Evolutionary conservation across 805 yeast species (phyloP), one percentile per base, ranked within the genome.

Genomic region (Komagataella pseudopastoris): DNA sequence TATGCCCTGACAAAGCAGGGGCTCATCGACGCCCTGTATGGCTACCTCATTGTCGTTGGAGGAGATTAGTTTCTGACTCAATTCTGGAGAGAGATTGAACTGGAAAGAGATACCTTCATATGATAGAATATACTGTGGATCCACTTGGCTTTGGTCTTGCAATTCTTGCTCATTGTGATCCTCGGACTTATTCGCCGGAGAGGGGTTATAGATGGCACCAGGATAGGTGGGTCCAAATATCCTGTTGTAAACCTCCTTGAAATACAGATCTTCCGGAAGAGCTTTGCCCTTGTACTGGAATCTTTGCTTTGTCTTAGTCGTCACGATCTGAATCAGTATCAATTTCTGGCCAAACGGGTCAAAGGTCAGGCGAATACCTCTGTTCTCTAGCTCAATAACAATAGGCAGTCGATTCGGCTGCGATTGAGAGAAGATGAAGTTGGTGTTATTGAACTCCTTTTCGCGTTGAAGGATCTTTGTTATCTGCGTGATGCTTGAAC

Each of bases 181-280:
- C 39, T 30, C 39, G 14, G n/a, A 30, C 5, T 30, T 30, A 6
- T 10, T 30, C 22, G 60, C 55, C 12, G 60, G 58, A 17, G 56
- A 47, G 3, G 53, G 55, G 1, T 52, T 51, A 47, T 66, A 61
- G 7, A 69, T 56, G 23, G 57, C 60, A 0, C 85, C 85, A 1
- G 83, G 81, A 53, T 75, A 78, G 0, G 85, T 80, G 1, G 85
- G 85, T 0, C 86, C 86, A 59, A 80, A 77, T 2, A 73, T 66
- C 58, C 72, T 75, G 57, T 79, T 78, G 60, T 80, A 80, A 2
- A 80, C 67, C 16, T 67, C 62, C 48, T 71, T 73, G 55, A 78
- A 66, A 12, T 60, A 59, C 12, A 63, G 47, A 6, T 22, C 24
- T 6, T 51, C 36, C 20, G 47, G 16, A n/a, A 20, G 22, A 43